Evolutionary conservation across 1,139 yeast species (phyloP).

Genomic region (Wickerhamiella infanticola): DNA sequence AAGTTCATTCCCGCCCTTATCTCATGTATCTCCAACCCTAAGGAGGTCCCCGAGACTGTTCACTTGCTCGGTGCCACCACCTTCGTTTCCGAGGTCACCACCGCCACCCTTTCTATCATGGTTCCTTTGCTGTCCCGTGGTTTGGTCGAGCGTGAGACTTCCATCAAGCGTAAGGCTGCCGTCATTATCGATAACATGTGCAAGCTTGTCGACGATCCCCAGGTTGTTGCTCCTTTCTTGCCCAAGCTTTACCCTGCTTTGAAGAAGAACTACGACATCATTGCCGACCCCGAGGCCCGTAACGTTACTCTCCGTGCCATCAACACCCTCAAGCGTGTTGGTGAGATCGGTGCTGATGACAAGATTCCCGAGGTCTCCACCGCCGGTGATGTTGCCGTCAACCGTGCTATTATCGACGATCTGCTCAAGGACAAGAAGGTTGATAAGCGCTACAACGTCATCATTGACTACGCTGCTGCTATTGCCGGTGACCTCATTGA

Average conservation of each 20-base stretch:
- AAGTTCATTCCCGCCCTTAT: slow-evolving; percentile 97
- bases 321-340: slow-evolving; percentile 96
- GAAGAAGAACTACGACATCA: slow-evolving; percentile 82
- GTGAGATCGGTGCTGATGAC: slow-evolving; percentile 86
- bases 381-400: slow-evolving; percentile 90
- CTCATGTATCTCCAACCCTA: slow-evolving; percentile 92
- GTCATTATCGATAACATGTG: slow-evolving; percentile 99
- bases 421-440: slow-evolving; percentile 56
- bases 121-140: slow-evolving; percentile 98
- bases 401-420: slow-evolving; percentile 65
- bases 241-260: slow-evolving; percentile 88
- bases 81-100: slow-evolving; percentile 97
- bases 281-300: slow-evolving; percentile 99
- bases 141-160: slow-evolving; percentile 98
- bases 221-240: slow-evolving; percentile 98
- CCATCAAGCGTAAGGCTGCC: slow-evolving; percentile 99
- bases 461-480: slow-evolving; percentile 74
- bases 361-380: slow-evolving; percentile 90
- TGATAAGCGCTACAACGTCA: slow-evolving; percentile 59
- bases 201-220: slow-evolving; percentile 99
- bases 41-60: slow-evolving; percentile 96
- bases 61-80: slow-evolving; percentile 99
- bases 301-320: slow-evolving; percentile 94
- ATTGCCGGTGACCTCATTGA: slow-evolving; percentile 98
- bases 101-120: slow-evolving; percentile 98